These are phyloP conservation scores for Chaetomidium leptoderma DNA, from an alignment of 495 filamentous ascomycete genomes.

Conservation along the genomic window DNA sequence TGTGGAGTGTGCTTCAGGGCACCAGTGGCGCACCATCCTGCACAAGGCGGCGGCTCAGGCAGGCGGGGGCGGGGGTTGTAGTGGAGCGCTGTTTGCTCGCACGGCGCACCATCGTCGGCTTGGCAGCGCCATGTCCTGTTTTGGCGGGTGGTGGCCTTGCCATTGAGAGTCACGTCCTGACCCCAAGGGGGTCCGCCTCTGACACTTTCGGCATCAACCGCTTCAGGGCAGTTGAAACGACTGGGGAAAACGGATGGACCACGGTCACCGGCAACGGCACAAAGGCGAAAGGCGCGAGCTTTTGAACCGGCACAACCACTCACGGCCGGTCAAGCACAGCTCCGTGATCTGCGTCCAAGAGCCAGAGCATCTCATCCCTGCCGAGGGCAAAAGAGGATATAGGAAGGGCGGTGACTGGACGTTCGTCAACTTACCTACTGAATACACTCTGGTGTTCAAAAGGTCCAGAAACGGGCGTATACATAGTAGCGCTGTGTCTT, in stretches of 20 bases:
- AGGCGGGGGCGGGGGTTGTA: slow-evolving; percentile 15
- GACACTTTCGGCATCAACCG: slow-evolving; percentile 34
- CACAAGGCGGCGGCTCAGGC: slow-evolving; percentile 7
- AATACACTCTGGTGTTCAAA: too few species aligned
- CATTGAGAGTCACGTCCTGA: slow-evolving; percentile 14
- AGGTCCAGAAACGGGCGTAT: too few species aligned
- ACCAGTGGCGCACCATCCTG: slow-evolving; percentile 10
- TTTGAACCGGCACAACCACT: slow-evolving; percentile 9
- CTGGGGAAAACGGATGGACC: slow-evolving; percentile 12
- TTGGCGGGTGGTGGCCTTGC: neutral
- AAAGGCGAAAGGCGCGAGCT: neutral
- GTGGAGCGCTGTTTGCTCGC: slow-evolving; percentile 16
- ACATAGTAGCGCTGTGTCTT: too few species aligned
- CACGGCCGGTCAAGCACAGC: slow-evolving; percentile 12
- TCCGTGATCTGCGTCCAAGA: slow-evolving; percentile 9
- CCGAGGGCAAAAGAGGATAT: neutral
- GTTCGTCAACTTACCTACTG: too few species aligned
- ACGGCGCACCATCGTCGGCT: slow-evolving; percentile 22
- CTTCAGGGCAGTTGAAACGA: slow-evolving; percentile 14
- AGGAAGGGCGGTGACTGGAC: too few species aligned
- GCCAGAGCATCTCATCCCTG: slow-evolving; percentile 1
- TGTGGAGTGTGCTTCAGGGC: slow-evolving; percentile 12
- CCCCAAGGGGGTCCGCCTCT: slow-evolving; percentile 22
- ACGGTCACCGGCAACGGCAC: neutral
- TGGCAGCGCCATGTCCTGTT: slow-evolving; percentile 21